A percentile compares a stretch with the other conserved stretches of the same genome.
Evolutionary conservation across 176 grass and related monocot genomes (phyloP).

Genomic region (Tillandsia fasciculata): DNA sequence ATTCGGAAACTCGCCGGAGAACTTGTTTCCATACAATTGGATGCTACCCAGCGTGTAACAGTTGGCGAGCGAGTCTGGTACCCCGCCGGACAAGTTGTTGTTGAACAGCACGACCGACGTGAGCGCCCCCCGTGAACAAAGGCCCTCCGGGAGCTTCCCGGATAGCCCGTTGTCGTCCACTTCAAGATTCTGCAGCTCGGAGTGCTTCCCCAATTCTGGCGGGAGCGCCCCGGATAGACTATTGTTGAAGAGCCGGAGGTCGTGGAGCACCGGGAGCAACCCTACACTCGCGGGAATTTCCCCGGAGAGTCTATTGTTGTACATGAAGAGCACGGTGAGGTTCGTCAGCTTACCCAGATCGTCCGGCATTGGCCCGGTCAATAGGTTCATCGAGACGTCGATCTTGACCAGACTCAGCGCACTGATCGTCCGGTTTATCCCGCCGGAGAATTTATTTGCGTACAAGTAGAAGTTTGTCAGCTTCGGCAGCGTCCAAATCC

Average conservation of each 20-base stretch:
- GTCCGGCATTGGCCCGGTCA: conserved; percentile 48
- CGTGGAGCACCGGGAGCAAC: conserved; percentile 18
- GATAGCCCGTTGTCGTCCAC: conserved; percentile 25
- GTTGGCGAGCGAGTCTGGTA: conserved; percentile 20
- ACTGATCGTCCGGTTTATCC: conserved; percentile 11
- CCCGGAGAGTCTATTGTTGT: conserved; percentile 42
- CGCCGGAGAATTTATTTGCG: conserved; percentile 17
- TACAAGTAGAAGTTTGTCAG: conserved; percentile 22
- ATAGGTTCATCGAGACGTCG: conserved; percentile 40
- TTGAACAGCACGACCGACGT: conserved; percentile 28
- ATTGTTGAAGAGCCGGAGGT: conserved; percentile 50
- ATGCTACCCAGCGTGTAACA: conserved; percentile 27
- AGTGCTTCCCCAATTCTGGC: conserved; percentile 38
- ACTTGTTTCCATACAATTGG: conserved; percentile 26
- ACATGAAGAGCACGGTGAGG: conserved; percentile 26
- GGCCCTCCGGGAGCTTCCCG: conserved; percentile 27
- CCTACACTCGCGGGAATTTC: conserved; percentile 47
- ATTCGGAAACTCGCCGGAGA: conserved; percentile 32
- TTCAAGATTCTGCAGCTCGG: conserved; percentile 20
- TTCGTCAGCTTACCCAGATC: conserved; percentile 32
- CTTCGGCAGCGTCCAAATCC: conserved; percentile 39
- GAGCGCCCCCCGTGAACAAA: conserved; percentile 32
- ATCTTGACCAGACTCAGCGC: conserved; percentile 13
- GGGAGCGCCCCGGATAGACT: conserved; percentile 46
- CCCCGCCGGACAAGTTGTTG: conserved; percentile 30